phyloP scores from a whole-genome alignment of 192 early-diverging fungal genomes.

The Pilaira anomala region DNA sequence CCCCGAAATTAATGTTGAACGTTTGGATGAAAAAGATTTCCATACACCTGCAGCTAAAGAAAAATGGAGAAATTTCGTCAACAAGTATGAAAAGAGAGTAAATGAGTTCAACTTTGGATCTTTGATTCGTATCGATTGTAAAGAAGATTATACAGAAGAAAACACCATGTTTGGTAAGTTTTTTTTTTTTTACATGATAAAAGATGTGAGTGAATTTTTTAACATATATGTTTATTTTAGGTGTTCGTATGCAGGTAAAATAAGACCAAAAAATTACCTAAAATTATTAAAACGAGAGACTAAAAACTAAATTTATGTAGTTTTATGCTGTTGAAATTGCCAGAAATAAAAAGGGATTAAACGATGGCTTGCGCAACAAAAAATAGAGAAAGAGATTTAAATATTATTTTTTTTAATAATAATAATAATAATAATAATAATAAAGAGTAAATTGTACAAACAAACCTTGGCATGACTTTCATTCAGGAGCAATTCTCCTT shows the following conservation, averaged over 20 bases:
- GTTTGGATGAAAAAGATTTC: conserved; percentile 77
- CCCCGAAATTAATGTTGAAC: conserved; percentile 67
- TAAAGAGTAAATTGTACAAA: too few species aligned
- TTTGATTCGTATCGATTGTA: conserved; percentile 72
- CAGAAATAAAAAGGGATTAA: conserved; percentile 82
- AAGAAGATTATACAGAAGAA: conserved; percentile 77
- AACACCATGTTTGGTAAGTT: conserved; percentile 87
- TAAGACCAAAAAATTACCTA: background rate
- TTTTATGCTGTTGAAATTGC: conserved; percentile 93
- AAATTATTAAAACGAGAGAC: too few species aligned
- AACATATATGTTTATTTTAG: conserved; percentile 1
- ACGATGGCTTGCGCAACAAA: conserved; percentile 44
- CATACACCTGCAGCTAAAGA: conserved; percentile 78
- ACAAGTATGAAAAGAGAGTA: conserved; percentile 82
- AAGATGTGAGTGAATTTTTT: background rate
- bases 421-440: background rate
- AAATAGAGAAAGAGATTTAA: conserved; percentile 1
- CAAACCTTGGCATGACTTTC: too few species aligned
- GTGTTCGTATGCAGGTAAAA: conserved; percentile 11
- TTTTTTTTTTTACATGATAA: background rate
- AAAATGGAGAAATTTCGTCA: conserved; percentile 87
- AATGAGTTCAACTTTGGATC: conserved; percentile 94
- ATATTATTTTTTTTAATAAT: background rate
- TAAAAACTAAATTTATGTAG: conserved; percentile 36
- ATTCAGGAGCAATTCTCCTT: too few species aligned